Evolutionary conservation across 2,329 filamentous ascomycete genomes (phyloP), one percentile per base, ranked within the genome.

Genomic region (Trichophaea hybrida): DNA sequence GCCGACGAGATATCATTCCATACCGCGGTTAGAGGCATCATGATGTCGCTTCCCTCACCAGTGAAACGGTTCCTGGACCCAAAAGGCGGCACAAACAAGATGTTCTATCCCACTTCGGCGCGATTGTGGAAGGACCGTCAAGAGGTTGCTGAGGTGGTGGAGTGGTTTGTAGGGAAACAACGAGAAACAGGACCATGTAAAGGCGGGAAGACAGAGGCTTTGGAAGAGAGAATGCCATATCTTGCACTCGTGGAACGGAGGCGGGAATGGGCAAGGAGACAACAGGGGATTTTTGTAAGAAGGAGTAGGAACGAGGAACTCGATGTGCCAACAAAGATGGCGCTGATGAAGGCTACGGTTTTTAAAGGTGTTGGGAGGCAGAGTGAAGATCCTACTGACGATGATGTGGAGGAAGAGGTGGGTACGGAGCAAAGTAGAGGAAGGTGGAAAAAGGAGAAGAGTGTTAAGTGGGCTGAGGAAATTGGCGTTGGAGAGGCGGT

Each of bases 1-100:
- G 91, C 97, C 72, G 89, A 96, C 64, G 93, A 98, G 69, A 90
- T 98, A 70, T 84, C 86, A 31, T 97, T 96, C 65, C 88, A 98
- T 65, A 83, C 91, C 15, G 89, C 89, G 4, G 87, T 94, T 0
- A 82, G 90, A 10, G 93, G 93, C 0, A 74, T 97, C 54, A 73
- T 96, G 0, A 94, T 94, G 70, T 84, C 83, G 7, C 77, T 98
- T 1, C 93, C 93, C 1, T 80, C 80, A 67, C 91, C 91, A 0
- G 93, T 98, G 7, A 91, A 87, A 70, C 79, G 83, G n/a, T 43
- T 44, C 31, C 12, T 55, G 8, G 40, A 48, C 6, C 55, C 40
- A 8, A 78, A 77, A 76, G 71, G 75, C 6, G 69, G 69, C 1
- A 59, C 59, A 33, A 59, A 61, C 15, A 90, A 86, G 69, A 95